Evolutionary conservation across 257 asterid species (phyloP).

Genomic region (Solanum verrucosum): DNA sequence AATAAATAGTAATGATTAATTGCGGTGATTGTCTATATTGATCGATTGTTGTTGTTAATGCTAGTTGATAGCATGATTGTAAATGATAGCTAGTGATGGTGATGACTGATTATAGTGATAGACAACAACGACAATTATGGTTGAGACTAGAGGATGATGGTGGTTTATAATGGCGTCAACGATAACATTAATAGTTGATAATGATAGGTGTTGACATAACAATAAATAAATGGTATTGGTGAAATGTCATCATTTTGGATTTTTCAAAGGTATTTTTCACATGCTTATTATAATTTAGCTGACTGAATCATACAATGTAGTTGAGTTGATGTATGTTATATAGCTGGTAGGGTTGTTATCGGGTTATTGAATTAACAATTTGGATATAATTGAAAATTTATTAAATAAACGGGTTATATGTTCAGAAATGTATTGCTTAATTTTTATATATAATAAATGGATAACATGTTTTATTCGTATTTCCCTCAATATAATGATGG

Average conservation of each 20-base stretch:
- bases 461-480: too few relatives aligned
- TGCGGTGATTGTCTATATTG: not conserved
- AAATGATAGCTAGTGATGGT: not conserved
- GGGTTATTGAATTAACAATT: not conserved
- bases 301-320: too few relatives aligned
- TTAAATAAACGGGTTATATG: accelerated
- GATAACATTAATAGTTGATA: not conserved
- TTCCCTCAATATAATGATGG: not conserved
- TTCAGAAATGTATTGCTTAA: not conserved
- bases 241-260: not conserved
- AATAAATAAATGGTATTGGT: not conserved
- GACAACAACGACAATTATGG: not conserved
- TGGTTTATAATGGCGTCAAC: not conserved
- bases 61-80: not conserved
- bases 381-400: not conserved
- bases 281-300: not conserved
- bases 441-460: too few relatives aligned
- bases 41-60: too few relatives aligned
- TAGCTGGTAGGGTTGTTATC: accelerated
- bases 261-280: too few relatives aligned
- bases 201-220: not conserved
- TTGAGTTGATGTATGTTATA: not conserved
- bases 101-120: not conserved
- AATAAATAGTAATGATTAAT: too few relatives aligned
- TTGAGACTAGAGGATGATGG: not conserved